Base-by-base conservation (phyloP, 2,329 filamentous ascomycete genomes). In the Xylaria arbuscula region DNA sequence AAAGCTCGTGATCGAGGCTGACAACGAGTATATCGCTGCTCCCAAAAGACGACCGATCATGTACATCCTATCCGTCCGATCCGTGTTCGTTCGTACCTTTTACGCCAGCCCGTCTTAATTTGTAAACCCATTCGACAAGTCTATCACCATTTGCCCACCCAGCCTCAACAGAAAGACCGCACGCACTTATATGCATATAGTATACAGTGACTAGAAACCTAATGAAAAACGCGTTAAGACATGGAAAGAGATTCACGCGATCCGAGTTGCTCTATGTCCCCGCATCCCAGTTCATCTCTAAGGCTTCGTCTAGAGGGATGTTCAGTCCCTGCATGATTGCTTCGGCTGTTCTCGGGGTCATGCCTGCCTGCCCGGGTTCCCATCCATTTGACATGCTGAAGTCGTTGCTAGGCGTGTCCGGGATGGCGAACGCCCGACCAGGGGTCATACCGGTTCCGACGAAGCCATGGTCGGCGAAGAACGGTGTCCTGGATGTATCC, bases 261-360 rank as follows among this genome's bases (percentile, higher is more conserved):
- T 47, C 8, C 62, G 55, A 53, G 32, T 17, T 13, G 57, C 9
- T 51, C 61, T 68, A 75, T 22, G 76, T 67, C 11, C 73, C 70
- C 9, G 75, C 77, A 66, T 85, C 84, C 85, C 85, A 87, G 19
- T 76, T 78, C 66, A 86, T 78, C 71, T 88, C 87, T 85, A 90
- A 88, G 11, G 84, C 84, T 70, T 90, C 84, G 71, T 90, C 87
- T 83, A 90, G 87, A 0, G 86, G 84, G 32, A 66, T 72, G 63
- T 84, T 85, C 84, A 89, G 78, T 9, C 86, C 84, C 66, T 86
- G 81, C 55, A 90, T 77, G 51, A 90, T 83, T 0, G 87, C 87
- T 57, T 89, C 87, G 24, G 70, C 64, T 0, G 86, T 84, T 15
- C 88, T 84, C 5, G 86, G 86, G 22, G 85, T 85, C 80, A 88